A percentile compares a stretch with the other conserved stretches of the same genome.
These are phyloP conservation scores for Geosmithia morbida DNA, from an alignment of 2,329 filamentous ascomycete species.

Conservation along the genomic window DNA sequence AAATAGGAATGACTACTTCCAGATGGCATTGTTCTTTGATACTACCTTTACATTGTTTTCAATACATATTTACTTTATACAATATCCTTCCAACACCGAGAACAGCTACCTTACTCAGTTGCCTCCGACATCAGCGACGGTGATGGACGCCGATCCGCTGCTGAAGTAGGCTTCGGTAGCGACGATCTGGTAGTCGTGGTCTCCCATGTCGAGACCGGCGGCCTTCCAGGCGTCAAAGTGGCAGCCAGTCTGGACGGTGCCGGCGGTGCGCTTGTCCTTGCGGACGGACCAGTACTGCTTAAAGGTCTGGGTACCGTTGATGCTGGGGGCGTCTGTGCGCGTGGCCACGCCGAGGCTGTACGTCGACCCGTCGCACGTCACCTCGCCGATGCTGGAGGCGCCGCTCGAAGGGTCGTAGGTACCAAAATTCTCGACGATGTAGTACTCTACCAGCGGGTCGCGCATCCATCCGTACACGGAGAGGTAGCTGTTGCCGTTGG, in stretches of 20 bases:
- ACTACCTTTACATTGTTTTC: neutral
- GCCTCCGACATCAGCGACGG: slow-evolving; percentile 12
- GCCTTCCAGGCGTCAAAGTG: slow-evolving; percentile 39
- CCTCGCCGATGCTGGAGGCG: slow-evolving; percentile 15
- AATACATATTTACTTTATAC: neutral
- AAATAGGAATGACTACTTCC: neutral
- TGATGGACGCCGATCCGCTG: slow-evolving; percentile 31
- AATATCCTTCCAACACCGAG: neutral
- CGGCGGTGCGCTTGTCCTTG: slow-evolving; percentile 29
- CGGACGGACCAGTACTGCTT: slow-evolving; percentile 39
- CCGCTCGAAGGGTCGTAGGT: slow-evolving; percentile 20
- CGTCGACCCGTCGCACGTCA: slow-evolving; percentile 18
- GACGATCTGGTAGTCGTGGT: slow-evolving; percentile 37
- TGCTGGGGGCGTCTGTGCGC: slow-evolving; percentile 27
- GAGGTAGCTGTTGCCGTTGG: slow-evolving; percentile 12
- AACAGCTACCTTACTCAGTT: neutral
- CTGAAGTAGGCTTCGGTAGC: slow-evolving; percentile 39
- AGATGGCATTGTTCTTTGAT: neutral
- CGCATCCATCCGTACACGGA: slow-evolving; percentile 19
- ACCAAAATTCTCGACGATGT: slow-evolving; percentile 21
- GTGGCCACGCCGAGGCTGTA: slow-evolving; percentile 22
- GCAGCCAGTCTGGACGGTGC: slow-evolving; percentile 30
- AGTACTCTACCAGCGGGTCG: slow-evolving; percentile 18
- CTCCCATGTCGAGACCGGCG: slow-evolving; percentile 31
- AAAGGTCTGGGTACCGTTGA: slow-evolving; percentile 33